Evolutionary conservation across 2,329 filamentous ascomycete species (phyloP).

Genomic region (Diplodia corticola): DNA sequence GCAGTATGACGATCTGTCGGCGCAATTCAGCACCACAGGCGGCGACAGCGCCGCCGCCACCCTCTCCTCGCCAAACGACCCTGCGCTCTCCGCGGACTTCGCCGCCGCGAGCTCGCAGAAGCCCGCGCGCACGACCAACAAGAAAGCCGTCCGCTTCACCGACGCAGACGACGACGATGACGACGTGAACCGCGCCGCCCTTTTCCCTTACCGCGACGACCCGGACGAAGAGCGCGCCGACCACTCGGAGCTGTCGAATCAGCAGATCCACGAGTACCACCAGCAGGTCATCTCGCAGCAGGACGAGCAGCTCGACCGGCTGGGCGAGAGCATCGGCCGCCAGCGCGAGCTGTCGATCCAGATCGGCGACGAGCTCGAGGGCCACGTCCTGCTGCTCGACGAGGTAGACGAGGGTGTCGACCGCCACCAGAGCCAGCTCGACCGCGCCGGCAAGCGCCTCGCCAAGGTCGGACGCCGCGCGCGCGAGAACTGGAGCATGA

Average conservation of each 20-base stretch:
- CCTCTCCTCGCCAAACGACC: slow-evolving; percentile 48
- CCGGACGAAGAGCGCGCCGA: slow-evolving; percentile 53
- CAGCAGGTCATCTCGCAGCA: slow-evolving; percentile 79
- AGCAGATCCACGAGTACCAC: slow-evolving; percentile 86
- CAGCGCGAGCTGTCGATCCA: slow-evolving; percentile 92
- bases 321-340: slow-evolving; percentile 82
- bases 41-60: slow-evolving; percentile 44
- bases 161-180: slow-evolving; percentile 53
- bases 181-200: slow-evolving; percentile 54
- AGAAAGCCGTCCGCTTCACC: slow-evolving; percentile 83
- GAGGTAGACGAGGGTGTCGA: slow-evolving; percentile 84
- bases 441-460: slow-evolving; percentile 71
- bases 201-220: slow-evolving; percentile 74
- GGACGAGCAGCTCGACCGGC: slow-evolving; percentile 84
- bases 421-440: slow-evolving; percentile 73
- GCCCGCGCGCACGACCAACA: slow-evolving; percentile 30
- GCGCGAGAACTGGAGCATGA: slow-evolving; percentile 85
- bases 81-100: slow-evolving; percentile 40
- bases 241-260: slow-evolving; percentile 66
- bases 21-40: slow-evolving; percentile 71
- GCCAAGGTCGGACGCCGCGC: slow-evolving; percentile 72
- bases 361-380: slow-evolving; percentile 93
- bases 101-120: slow-evolving; percentile 31
- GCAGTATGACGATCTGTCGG: slow-evolving; percentile 73
- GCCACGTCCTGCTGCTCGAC: slow-evolving; percentile 84